Evolutionary conservation across 1,284 basidiomycete species (phyloP).

Genomic region (Anthracocystis walkeri): DNA sequence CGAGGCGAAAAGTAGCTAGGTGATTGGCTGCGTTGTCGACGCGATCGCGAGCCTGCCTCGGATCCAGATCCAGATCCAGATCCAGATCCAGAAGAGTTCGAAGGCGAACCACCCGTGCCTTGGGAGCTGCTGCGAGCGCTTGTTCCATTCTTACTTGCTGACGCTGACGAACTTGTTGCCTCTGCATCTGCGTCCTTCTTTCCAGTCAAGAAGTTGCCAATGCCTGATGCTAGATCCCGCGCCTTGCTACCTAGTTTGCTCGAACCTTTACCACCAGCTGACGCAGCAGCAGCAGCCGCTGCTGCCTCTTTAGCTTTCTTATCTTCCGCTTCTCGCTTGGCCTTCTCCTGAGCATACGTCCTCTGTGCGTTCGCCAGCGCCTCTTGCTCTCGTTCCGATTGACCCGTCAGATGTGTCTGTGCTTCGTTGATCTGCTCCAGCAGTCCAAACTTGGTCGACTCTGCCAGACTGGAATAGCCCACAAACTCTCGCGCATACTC

Average conservation of each 20-base stretch:
- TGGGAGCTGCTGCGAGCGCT: slow-evolving; percentile 9
- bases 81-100: slow-evolving; percentile 15
- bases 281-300: slow-evolving; percentile 4
- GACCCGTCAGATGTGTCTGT: slow-evolving; percentile 23
- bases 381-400: slow-evolving; percentile 40
- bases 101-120: slow-evolving; percentile 9
- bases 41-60: slow-evolving; percentile 27
- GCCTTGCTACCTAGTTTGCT: slow-evolving; percentile 26
- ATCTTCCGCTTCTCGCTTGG: slow-evolving; percentile 38
- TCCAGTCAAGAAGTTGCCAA: slow-evolving; percentile 36
- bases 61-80: slow-evolving; percentile 37
- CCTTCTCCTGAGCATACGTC: slow-evolving; percentile 49
- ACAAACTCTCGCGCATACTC: slow-evolving; percentile 58
- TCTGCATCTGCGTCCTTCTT: slow-evolving; percentile 14
- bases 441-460: slow-evolving; percentile 39
- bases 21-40: slow-evolving; percentile 40
- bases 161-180: slow-evolving; percentile 1
- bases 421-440: slow-evolving; percentile 49
- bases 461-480: slow-evolving; percentile 52
- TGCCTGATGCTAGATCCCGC: slow-evolving; percentile 23
- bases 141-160: slow-evolving; percentile 11
- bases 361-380: slow-evolving; percentile 32
- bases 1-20: slow-evolving; percentile 47
- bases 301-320: slow-evolving; percentile 41
- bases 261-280: slow-evolving; percentile 9